Evolutionary conservation across 2,329 filamentous ascomycete species (phyloP).

Genomic region (Talaromyces albobiverticillius): DNA sequence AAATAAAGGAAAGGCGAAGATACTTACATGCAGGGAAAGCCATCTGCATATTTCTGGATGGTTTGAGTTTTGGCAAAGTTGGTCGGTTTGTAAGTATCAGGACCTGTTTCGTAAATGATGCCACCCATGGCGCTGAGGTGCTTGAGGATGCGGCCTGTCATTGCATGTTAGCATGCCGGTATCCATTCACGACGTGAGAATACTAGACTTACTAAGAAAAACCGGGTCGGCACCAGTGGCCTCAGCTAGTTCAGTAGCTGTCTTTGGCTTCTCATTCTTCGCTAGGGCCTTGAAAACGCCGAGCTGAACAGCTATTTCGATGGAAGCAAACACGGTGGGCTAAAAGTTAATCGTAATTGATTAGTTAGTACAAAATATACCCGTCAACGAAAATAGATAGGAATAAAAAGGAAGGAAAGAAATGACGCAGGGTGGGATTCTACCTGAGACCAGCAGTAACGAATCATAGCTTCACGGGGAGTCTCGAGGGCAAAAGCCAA

Average conservation of each 20-base stretch:
- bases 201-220: conserved; percentile 16
- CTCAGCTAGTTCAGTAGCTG: conserved; percentile 14
- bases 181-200: not conserved
- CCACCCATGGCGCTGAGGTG: conserved; percentile 39
- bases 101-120: conserved; percentile 26
- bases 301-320: conserved; percentile 17
- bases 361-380: too few species aligned
- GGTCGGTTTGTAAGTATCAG: conserved; percentile 26
- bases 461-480: conserved; percentile 27
- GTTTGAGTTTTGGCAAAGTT: conserved; percentile 25
- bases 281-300: conserved; percentile 17
- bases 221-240: conserved; percentile 16
- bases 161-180: conserved; percentile 20
- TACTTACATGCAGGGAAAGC: conserved; percentile 24
- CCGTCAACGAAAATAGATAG: not conserved
- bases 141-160: conserved; percentile 31
- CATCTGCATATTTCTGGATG: conserved; percentile 22
- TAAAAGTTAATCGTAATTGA: not conserved
- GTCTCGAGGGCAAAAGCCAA: conserved; percentile 27
- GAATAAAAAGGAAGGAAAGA: not conserved
- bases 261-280: conserved; percentile 17
- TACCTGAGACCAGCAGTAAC: conserved; percentile 26
- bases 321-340: conserved; percentile 16
- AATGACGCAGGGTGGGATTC: not conserved
- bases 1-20: conserved; percentile 13